phyloP scores from a whole-genome alignment of 1,139 yeast species.

The Lodderomyces oxycetoniae region DNA sequence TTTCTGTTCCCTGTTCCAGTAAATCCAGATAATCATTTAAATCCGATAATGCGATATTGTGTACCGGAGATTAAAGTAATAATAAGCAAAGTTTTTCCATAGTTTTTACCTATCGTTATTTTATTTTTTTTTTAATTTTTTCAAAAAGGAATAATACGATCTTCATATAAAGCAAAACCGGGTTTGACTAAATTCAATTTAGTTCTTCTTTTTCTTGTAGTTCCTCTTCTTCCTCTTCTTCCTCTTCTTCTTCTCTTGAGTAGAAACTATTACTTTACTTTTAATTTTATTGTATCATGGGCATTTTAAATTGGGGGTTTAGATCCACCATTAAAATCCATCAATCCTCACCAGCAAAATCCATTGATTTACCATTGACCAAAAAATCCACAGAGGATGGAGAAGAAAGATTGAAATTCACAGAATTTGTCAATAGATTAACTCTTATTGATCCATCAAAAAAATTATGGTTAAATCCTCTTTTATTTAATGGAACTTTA shows the following conservation, averaged over 20 bases:
- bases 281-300: constrained; percentile 8
- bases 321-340: constrained; percentile 32
- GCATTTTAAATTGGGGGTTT: constrained; percentile 34
- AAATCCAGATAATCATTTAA: no score
- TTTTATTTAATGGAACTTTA: constrained; percentile 64
- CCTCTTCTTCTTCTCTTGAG: not conserved
- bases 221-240: not conserved
- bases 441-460: constrained; percentile 25
- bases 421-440: constrained; percentile 23
- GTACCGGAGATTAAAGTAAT: no score
- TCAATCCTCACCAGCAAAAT: constrained; percentile 16
- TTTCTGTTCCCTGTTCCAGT: no score
- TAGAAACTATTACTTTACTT: not conserved
- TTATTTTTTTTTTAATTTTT: no score
- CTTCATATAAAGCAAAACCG: no score
- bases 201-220: no score
- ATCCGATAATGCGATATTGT: no score
- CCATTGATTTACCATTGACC: constrained; percentile 18
- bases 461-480: constrained; percentile 56
- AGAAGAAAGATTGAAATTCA: constrained; percentile 14
- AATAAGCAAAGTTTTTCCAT: no score
- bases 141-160: no score
- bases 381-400: not conserved
- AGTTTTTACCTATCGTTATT: no score
- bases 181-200: no score